Base-by-base conservation (phyloP, 768 basidiomycete genomes). In the Agaricus blazei region DNA sequence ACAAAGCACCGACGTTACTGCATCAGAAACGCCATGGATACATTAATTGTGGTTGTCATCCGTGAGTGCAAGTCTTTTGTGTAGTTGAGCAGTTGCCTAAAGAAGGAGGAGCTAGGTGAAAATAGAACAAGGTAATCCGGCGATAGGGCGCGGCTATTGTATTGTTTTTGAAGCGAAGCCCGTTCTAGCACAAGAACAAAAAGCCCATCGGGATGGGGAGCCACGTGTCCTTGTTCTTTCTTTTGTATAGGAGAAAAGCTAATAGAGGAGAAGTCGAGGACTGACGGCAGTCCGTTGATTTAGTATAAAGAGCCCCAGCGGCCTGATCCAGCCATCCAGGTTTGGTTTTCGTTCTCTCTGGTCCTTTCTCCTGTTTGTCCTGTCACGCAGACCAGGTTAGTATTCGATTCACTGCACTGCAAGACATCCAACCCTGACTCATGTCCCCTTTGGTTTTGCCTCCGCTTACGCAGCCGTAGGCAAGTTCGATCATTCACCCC, bases 341-440 rank as follows among this genome's bases (percentile, higher is more conserved):
- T 64, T 67, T 67, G 47, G 52, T 62, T 63, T 65, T 65, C 60
- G 60, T 62, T 58, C 63, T 54, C 57, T 48, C 49, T 54, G 60
- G 46, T 59, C 49, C 51, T 14, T 41, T 58, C 51, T 43, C 59
- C 59, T 58, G 48, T 51, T 60, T 9, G 34, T 11, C 34, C 7
- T 11, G n/a, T 19, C n/a, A 43, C 58, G 51, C 54, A 62, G 61
- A 57, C 64, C 56, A 61, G 61, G 60, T 64, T 58, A 49, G 59
- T 62, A 42, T 58, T 45, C 52, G 31, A 44, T 56, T 49, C 49
- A 54, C 54, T 41, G 41, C 50, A 36, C 37, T 46, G 52, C 36
- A 38, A 59, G 49, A 56, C 48, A 42, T 26, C 48, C 48, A 34
- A 31, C 54, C 52, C 52, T 56, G 54, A 56, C 54, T 56, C 48